Conservation (phyloP, 1,284 basidiomycete genomes). For the Sanghuangporus sanghuang region DNA sequence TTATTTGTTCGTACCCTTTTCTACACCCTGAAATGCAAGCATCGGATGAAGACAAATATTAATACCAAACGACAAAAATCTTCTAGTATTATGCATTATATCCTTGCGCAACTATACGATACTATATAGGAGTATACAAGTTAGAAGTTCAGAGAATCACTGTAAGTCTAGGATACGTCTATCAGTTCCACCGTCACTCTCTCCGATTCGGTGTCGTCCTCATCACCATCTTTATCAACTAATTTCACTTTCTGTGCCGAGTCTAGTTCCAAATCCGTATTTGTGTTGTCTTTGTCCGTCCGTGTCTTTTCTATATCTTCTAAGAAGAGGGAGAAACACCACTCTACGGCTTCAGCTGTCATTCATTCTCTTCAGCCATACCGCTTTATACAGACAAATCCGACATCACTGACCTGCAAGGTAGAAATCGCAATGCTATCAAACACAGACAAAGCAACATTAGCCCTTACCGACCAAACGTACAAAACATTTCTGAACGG, state of each 20-base stretch:
- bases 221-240: neutral
- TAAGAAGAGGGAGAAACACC: slow-evolving; percentile 40
- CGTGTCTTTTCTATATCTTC: slow-evolving; percentile 20
- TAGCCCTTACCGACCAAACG: slow-evolving; percentile 9
- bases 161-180: neutral
- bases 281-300: slow-evolving; percentile 2
- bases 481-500: slow-evolving; percentile 4
- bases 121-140: neutral
- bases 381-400: neutral
- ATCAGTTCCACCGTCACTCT: neutral
- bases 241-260: neutral
- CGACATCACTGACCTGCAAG: slow-evolving; percentile 13
- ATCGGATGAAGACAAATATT: no score
- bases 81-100: no score
- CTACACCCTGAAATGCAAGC: no score
- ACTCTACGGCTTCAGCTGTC: slow-evolving; percentile 56
- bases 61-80: no score
- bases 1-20: no score
- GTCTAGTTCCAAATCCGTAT: neutral
- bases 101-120: neutral
- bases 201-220: neutral
- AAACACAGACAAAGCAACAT: neutral
- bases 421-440: slow-evolving; percentile 33
- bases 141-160: neutral
- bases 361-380: slow-evolving; percentile 30